A percentile compares a stretch with the other conserved stretches of the same genome.
Conservation (phyloP, 2,329 filamentous ascomycete species). For the Beauveria sp. region DNA sequence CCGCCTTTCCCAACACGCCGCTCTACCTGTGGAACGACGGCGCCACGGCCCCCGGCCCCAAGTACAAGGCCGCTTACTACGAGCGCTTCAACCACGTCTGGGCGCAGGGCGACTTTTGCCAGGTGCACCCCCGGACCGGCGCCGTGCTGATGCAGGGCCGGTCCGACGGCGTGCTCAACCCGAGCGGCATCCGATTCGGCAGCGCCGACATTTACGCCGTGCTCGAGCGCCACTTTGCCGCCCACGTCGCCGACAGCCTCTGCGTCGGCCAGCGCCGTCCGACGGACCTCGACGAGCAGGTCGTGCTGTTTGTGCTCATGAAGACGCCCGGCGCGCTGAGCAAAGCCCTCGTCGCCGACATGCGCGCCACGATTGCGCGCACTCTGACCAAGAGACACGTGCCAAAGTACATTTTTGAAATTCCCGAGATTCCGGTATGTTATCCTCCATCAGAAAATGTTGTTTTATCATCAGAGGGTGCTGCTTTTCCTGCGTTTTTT, state of each 20-base stretch:
- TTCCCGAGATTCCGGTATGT: constrained; percentile 66
- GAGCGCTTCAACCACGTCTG: constrained; percentile 59
- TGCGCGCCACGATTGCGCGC: constrained; percentile 58
- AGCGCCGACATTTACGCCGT: constrained; percentile 74
- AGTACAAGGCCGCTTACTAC: constrained; percentile 56
- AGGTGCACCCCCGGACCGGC: constrained; percentile 59
- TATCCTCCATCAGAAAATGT: no score
- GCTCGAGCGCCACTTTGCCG: constrained; percentile 57
- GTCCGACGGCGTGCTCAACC: constrained; percentile 74
- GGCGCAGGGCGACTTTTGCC: constrained; percentile 78
- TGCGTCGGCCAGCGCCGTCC: constrained; percentile 71
- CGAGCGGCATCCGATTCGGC: constrained; percentile 70
- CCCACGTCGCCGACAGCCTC: constrained; percentile 60
- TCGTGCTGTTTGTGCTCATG: constrained; percentile 50
- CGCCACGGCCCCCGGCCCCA: constrained; percentile 36
- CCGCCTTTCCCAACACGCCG: constrained; percentile 69
- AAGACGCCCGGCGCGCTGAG: constrained; percentile 50
- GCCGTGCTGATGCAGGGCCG: constrained; percentile 60
- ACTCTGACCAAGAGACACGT: constrained; percentile 68
- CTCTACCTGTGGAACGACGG: constrained; percentile 56
- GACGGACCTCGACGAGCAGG: constrained; percentile 43
- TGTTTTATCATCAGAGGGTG: no score
- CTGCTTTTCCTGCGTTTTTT: background rate
- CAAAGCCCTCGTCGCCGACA: constrained; percentile 41
- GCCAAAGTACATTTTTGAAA: constrained; percentile 71